Base-by-base conservation (phyloP, 805 yeast species). In the Pichia deserticola region DNA sequence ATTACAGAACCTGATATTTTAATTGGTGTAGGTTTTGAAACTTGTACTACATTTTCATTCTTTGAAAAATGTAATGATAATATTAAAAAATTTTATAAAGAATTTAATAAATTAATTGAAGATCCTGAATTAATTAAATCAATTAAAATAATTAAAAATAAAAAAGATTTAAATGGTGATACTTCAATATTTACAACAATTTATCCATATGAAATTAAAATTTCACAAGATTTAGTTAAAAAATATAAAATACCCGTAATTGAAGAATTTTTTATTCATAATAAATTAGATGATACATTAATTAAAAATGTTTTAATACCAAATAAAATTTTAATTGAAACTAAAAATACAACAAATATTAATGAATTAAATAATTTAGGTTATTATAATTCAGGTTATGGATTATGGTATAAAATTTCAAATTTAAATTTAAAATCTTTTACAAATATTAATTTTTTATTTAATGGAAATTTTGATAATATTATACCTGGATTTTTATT, bases 401-500 rank as follows among this genome's bases (percentile, higher is more conserved):
- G 85, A 8, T 58, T 85, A 12, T 85, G 89, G 90, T 69, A 78
- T 33, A 76, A 77, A 30, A 12, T 10, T 20, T 43, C 51, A 28
- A 37, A 11, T 10, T 25, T 34, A 5, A 12, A 34, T 36, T 32
- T 15, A n/a, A 38, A 37, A 6, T 9, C 12, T 5, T 48, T 20
- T 32, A 20, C 47, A 11, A 37, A 75, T 3, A 57, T 89, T 11
- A 88, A 86, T 54, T 73, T 88, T 1, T 66, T 90, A 36, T 89
- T 81, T 68, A 95, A 95, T 1, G 60, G 63, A 3, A 87, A 82
- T 54, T 83, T 86, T 1, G 79, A 77, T 4, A 96, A 88, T 47
- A 95, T 96, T 4, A 71, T 96, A 49, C 79, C 80, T 0, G 77
- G 77, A 44, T 89, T 96, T 96, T 55, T 28, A 6, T 11, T 36